Evolutionary conservation across 2,329 filamentous ascomycete species (phyloP).

Genomic region (Xylaria sp.): DNA sequence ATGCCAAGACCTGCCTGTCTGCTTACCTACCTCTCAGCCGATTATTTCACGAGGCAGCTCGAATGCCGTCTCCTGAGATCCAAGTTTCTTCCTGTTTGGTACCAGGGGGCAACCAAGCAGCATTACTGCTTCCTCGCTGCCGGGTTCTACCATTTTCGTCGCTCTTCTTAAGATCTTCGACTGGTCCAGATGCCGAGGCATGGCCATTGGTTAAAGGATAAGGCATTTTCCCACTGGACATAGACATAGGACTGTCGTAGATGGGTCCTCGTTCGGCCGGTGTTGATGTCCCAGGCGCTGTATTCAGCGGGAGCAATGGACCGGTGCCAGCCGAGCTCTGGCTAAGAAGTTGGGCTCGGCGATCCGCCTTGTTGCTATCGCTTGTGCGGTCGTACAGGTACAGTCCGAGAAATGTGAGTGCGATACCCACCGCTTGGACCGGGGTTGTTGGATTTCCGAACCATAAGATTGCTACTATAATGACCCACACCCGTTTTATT

Average conservation of each 20-base stretch:
- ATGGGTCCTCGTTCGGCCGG: constrained; percentile 48
- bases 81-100: constrained; percentile 90
- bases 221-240: constrained; percentile 47
- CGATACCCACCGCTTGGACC: constrained; percentile 86
- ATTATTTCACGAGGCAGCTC: constrained; percentile 39
- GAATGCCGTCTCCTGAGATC: constrained; percentile 61
- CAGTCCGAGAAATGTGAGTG: constrained; percentile 87
- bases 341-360: constrained; percentile 77
- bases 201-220: constrained; percentile 62
- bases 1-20: not conserved
- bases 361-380: constrained; percentile 87
- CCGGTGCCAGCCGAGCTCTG: constrained; percentile 53
- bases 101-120: constrained; percentile 77
- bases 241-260: constrained; percentile 54
- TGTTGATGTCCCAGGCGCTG: constrained; percentile 55
- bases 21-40: no score
- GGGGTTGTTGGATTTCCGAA: constrained; percentile 89
- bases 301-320: constrained; percentile 74
- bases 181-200: constrained; percentile 48
- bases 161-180: constrained; percentile 67
- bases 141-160: constrained; percentile 59
- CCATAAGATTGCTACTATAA: constrained; percentile 94
- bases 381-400: constrained; percentile 96
- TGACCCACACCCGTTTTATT: constrained; percentile 97
- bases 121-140: constrained; percentile 59